Evolutionary conservation across 176 grass and related monocot genomes (phyloP).

Genomic region (Echinochloa phyllopogon): DNA sequence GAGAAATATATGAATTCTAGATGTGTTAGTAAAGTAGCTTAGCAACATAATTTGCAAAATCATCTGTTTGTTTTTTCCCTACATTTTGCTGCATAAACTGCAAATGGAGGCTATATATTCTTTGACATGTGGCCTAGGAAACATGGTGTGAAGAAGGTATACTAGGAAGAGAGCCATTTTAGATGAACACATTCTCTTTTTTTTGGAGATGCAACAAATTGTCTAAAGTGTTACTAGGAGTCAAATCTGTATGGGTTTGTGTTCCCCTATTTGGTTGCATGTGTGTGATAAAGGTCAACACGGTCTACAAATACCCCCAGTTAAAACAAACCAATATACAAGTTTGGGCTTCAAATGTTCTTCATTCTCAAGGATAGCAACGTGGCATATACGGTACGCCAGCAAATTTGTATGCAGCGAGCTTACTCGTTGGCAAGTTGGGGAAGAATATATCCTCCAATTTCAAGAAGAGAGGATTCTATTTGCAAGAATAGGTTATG

Average conservation of each 20-base stretch:
- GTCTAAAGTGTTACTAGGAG: neutral
- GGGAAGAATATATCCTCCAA: conserved; percentile 35
- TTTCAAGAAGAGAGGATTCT: conserved; percentile 9
- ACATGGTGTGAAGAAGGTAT: neutral
- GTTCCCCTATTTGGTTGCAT: neutral
- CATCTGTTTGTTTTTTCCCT: neutral
- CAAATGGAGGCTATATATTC: neutral
- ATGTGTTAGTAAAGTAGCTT: conserved; percentile 6
- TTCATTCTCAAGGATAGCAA: neutral
- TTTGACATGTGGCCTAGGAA: neutral
- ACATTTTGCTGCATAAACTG: neutral
- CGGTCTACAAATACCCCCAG: neutral
- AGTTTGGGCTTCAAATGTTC: neutral
- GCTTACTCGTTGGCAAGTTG: conserved; percentile 17
- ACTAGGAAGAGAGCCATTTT: neutral
- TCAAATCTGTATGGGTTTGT: neutral
- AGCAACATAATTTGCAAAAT: neutral
- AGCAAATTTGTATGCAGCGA: neutral
- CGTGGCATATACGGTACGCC: neutral
- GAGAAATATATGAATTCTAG: conserved; percentile 6
- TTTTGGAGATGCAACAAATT: neutral
- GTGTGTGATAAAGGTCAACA: neutral
- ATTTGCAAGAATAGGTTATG: conserved; percentile 7
- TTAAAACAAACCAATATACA: neutral
- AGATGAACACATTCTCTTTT: neutral